A percentile compares a stretch with the other conserved stretches of the same genome.
phyloP scores from a whole-genome alignment of 1,139 yeast genomes.

The Meyerozyma carpophila region DNA sequence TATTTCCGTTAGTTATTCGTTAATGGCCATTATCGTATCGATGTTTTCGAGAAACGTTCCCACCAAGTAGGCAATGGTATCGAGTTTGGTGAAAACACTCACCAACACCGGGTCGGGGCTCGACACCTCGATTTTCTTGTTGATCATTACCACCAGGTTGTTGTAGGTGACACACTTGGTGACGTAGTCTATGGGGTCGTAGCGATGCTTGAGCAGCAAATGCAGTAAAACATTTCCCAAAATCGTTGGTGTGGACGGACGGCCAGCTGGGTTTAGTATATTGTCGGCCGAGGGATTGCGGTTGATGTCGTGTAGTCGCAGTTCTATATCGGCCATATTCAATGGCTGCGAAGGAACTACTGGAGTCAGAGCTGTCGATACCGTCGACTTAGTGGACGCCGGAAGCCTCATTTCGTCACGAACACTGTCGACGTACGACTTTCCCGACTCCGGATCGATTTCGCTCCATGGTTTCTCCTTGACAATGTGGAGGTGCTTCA shows the following conservation, averaged over 20 bases:
- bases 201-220: slow-evolving; percentile 26
- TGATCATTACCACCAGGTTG: slow-evolving; percentile 37
- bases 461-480: slow-evolving; percentile 41
- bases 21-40: not conserved
- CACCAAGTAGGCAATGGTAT: slow-evolving; percentile 36
- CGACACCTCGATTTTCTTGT: slow-evolving; percentile 38
- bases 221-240: slow-evolving; percentile 24
- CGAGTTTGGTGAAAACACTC: slow-evolving; percentile 41
- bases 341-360: slow-evolving; percentile 10
- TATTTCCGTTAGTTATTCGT: not conserved
- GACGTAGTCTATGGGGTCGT: slow-evolving; percentile 37
- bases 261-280: not conserved
- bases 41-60: slow-evolving; percentile 9
- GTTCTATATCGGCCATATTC: slow-evolving; percentile 16
- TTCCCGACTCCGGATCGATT: slow-evolving; percentile 26
- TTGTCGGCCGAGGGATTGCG: not conserved
- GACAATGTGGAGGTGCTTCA: slow-evolving; percentile 32
- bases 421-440: slow-evolving; percentile 35
- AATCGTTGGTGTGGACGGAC: slow-evolving; percentile 6
- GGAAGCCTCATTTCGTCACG: slow-evolving; percentile 39
- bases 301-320: slow-evolving; percentile 11
- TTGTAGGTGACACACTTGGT: slow-evolving; percentile 42
- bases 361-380: slow-evolving; percentile 3
- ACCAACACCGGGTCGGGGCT: slow-evolving; percentile 42
- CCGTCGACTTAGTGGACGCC: slow-evolving; percentile 10